Base-by-base conservation (phyloP, 306 rosid genomes). In the Rosa chinensis region DNA sequence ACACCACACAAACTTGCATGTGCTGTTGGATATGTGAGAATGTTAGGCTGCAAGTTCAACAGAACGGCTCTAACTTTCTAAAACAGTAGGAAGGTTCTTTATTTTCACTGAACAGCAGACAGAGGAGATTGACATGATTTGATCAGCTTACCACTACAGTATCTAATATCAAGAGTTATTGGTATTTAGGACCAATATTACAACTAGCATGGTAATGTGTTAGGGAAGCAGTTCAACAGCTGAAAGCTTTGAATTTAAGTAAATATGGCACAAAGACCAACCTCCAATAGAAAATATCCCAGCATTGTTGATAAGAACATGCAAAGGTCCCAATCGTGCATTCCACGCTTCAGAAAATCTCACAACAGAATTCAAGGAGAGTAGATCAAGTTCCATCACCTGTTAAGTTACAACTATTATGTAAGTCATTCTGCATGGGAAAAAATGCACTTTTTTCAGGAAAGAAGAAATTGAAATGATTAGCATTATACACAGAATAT, bases 261-360 rank as follows among this genome's bases (percentile, higher is more conserved):
- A 62, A 6, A 17, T 66, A 72, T 6, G 72, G 53, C 10, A 45
- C 8, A 53, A 68, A 81, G 70, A 84, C 84, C 67, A 75, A 95
- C 99, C 99, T 84, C 99, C 93, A 13, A 95, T 95, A 62, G 98
- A 90, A 87, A 95, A 95, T 66, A 95, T 95, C 75, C 99, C 99
- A 10, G 99, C 99, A 75, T 95, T 95, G 70, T 95, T 95, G 77
- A 95, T 93, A 81, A 95, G 99, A 88, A 86, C 98, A 69, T 93
- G 92, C 84, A 95, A 85, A 81, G 96, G 94, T 75, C 89, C 91
- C 14, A 79, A 83, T 45, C 99, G 97, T 49, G 97, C 93, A 89
- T 95, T 95, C 93, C 95, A 95, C 6, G 87, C 91, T 77, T 93
- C 82, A 37, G 96, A 86, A 84, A 95, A 95, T 82, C 88, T 86